Conservation (phyloP, 2,329 filamentous ascomycete genomes). For the Sporothrix dimorphospora region DNA sequence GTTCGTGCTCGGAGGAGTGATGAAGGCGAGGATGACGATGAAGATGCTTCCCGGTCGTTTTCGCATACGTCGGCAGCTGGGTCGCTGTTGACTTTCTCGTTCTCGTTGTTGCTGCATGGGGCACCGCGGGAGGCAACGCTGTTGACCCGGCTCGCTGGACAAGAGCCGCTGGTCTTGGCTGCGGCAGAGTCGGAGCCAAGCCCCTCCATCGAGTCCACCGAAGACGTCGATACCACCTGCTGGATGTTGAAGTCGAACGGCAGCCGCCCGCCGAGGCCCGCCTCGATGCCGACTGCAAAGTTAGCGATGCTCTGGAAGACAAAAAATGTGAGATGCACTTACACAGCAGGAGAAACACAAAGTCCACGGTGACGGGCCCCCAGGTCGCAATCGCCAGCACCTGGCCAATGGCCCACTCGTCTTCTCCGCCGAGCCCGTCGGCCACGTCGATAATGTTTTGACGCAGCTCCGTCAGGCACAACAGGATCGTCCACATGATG, state of each 20-base stretch:
- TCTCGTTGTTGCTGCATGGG: not conserved
- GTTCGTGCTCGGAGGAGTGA: not conserved
- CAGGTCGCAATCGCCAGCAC: conserved; percentile 32
- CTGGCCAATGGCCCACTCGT: conserved; percentile 32
- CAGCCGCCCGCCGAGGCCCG: conserved; percentile 22
- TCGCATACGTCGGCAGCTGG: not conserved
- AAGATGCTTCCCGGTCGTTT: not conserved
- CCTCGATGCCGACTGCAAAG: conserved; percentile 30
- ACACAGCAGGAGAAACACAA: conserved; percentile 29
- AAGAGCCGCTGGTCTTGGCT: not conserved
- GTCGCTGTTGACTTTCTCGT: not conserved
- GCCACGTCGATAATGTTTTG: conserved; percentile 28
- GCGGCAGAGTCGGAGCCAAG: not conserved
- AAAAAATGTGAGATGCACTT: too few species aligned
- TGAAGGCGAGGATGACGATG: not conserved
- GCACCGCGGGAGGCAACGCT: not conserved
- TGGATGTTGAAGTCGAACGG: conserved; percentile 23
- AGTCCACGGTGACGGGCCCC: conserved; percentile 26
- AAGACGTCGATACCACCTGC: conserved; percentile 23
- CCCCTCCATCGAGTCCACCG: not conserved
- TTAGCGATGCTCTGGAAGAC: too few species aligned
- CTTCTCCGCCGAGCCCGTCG: conserved; percentile 26
- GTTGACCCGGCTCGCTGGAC: not conserved
- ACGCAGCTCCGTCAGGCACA: conserved; percentile 25
- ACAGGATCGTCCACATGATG: conserved; percentile 32